Base-by-base conservation (phyloP, 345 rosid genomes). In the Brassica carinata region DNA sequence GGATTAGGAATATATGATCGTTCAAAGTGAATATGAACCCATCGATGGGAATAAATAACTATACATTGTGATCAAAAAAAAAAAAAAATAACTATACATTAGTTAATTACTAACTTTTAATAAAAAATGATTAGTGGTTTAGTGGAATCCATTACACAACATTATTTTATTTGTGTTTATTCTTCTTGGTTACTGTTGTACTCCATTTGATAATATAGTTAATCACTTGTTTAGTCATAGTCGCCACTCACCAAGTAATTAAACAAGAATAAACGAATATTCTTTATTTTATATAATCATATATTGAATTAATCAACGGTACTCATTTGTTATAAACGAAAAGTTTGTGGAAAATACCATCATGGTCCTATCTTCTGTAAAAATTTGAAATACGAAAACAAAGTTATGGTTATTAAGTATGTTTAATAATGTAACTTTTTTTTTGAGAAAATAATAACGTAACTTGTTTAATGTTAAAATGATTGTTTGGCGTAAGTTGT, bases 141-240 rank as follows among this genome's bases (percentile, higher is more conserved):
- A 70, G 80, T 81, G 83, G 83, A 81, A 55, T 81, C 83, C 83
- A 81, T 70, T 81, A 69, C 76, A 70, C 10, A 14, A 38, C 72
- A 17, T 51, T 8, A 53, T 55, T 34, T 70, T 27, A 8, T 27
- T 8, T 62, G 29, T 27, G 14, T 75, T 59, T 79, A 45, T 61
- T 73, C 36, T 61, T 73, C 27, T 69, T 63, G 64, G 57, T 80
- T 38, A 75, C 67, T 62, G 67, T 69, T 69, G 51, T 80, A 74
- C 66, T 80, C 76, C 72, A 38, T 74, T 26, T 69, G 67, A 67
- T 73, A 79, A 43, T 48, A 59, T 74, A 30, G 45, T 80, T 75
- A 75, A 70, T 75, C 83, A 53, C 83, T 40, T 75, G 83, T 81
- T 81, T 75, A 75, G 83, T 81, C 80, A 69, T 81, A 75, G 80